Conservation (phyloP, 306 rosid genomes). For the Trichosanthes cucumerina region DNA sequence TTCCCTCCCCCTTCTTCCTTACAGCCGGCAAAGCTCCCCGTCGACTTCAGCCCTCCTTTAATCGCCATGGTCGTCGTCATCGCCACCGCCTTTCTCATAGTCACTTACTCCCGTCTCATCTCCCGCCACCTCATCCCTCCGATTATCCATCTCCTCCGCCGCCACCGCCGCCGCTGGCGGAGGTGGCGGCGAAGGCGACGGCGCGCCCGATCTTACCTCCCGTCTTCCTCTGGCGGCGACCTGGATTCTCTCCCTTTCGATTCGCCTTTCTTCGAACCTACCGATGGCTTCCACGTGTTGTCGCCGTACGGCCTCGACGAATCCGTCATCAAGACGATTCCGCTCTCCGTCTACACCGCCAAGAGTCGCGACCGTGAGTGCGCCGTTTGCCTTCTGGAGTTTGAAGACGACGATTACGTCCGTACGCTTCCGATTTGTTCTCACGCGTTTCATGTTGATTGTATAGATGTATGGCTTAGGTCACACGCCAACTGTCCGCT, state of each 20-base stretch:
- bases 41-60: slow-evolving; percentile 75
- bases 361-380: slow-evolving; percentile 70
- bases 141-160: slow-evolving; percentile 25
- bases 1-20: slow-evolving; percentile 7
- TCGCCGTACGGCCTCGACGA: slow-evolving; percentile 89
- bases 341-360: slow-evolving; percentile 50
- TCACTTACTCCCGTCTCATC: slow-evolving; percentile 81
- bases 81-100: slow-evolving; percentile 70
- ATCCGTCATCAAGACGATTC: slow-evolving; percentile 82
- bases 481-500: slow-evolving; percentile 96
- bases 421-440: slow-evolving; percentile 74
- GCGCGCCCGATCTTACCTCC: slow-evolving; percentile 26
- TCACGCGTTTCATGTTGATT: slow-evolving; percentile 79
- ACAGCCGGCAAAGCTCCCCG: slow-evolving; percentile 38
- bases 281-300: slow-evolving; percentile 33
- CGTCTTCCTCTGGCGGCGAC: slow-evolving; percentile 67
- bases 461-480: slow-evolving; percentile 88
- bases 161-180: slow-evolving; percentile 28
- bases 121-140: slow-evolving; percentile 72
- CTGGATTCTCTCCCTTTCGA: slow-evolving; percentile 63
- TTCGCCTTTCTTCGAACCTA: slow-evolving; percentile 48
- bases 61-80: slow-evolving; percentile 88
- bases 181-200: slow-evolving; percentile 32
- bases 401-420: slow-evolving; percentile 71
- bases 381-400: slow-evolving; percentile 75